phyloP scores from a whole-genome alignment of 495 filamentous ascomycete species.

The Mycothermus thermophilus region DNA sequence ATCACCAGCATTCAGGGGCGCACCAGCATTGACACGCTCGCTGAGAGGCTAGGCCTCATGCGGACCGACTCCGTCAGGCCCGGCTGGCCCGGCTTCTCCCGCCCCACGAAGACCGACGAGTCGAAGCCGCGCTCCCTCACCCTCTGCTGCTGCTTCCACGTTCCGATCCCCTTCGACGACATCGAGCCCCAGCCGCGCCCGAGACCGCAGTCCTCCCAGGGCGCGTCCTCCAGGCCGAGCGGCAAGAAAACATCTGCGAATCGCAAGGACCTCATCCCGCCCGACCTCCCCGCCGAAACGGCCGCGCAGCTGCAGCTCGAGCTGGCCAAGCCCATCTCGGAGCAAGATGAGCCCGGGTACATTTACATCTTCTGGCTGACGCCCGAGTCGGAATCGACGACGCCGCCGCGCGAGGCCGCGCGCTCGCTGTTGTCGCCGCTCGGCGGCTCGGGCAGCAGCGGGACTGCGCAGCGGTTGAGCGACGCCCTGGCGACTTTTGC shows the following conservation, averaged over 20 bases:
- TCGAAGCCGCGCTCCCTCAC: no score
- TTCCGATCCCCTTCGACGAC: conserved; percentile 23
- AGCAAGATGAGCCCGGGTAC: conserved; percentile 70
- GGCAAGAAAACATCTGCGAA: conserved; percentile 32
- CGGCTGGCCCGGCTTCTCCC: no score
- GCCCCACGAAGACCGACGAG: no score
- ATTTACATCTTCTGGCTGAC: conserved; percentile 98
- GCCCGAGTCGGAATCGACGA: conserved; percentile 35
- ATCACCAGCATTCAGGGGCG: conserved; percentile 38
- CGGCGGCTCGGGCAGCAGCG: conserved; percentile 23
- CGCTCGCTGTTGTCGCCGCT: conserved; percentile 40
- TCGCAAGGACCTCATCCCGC: conserved; percentile 55
- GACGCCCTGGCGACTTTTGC: conserved; percentile 52
- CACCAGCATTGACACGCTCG: conserved; percentile 69
- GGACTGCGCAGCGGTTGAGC: conserved; percentile 43
- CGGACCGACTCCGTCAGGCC: conserved; percentile 19
- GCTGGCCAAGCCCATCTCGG: conserved; percentile 68
- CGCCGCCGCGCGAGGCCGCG: conserved; percentile 44
- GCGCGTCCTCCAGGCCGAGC: conserved; percentile 6
- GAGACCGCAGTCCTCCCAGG: conserved; percentile 27
- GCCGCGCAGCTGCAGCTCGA: conserved; percentile 55
- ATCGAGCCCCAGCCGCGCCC: conserved; percentile 22
- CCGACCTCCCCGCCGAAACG: conserved; percentile 45
- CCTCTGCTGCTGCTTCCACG: conserved; percentile 32
- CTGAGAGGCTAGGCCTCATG: conserved; percentile 62